phyloP scores from a whole-genome alignment of 768 basidiomycete genomes.

The Rhizopogon vesiculosus region DNA sequence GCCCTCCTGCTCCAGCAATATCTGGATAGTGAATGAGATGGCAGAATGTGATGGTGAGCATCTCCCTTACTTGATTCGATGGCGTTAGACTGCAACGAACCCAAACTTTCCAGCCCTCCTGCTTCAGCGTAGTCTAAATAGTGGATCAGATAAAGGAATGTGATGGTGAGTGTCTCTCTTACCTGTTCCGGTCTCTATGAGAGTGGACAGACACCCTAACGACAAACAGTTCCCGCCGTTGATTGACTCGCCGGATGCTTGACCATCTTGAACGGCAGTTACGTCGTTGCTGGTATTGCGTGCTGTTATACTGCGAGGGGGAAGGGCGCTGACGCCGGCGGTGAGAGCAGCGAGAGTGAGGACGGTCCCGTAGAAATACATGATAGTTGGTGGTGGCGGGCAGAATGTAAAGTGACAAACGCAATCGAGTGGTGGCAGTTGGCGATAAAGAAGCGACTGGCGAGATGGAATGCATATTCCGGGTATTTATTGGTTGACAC shows the following conservation, averaged over 20 bases:
- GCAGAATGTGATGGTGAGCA: neutral
- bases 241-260: constrained; percentile 31
- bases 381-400: constrained; percentile 5
- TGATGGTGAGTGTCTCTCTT: neutral
- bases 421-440: constrained; percentile 1
- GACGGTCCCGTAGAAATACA: constrained; percentile 20
- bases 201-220: neutral
- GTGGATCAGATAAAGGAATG: constrained; percentile 1
- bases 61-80: constrained; percentile 10
- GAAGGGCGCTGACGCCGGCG: constrained; percentile 19
- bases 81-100: neutral
- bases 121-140: constrained; percentile 10
- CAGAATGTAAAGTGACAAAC: neutral
- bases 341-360: constrained; percentile 19
- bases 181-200: constrained; percentile 10
- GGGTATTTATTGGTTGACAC: constrained; percentile 10
- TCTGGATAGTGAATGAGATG: constrained; percentile 7
- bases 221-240: neutral
- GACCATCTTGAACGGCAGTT: constrained; percentile 21
- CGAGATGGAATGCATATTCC: neutral
- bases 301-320: constrained; percentile 18
- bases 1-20: constrained; percentile 6
- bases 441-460: constrained; percentile 7
- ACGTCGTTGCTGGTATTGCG: constrained; percentile 11
- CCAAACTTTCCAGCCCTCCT: constrained; percentile 4